Evolutionary conservation across 2,329 filamentous ascomycete species (phyloP).

Genomic region (Fonsecaea monophora): DNA sequence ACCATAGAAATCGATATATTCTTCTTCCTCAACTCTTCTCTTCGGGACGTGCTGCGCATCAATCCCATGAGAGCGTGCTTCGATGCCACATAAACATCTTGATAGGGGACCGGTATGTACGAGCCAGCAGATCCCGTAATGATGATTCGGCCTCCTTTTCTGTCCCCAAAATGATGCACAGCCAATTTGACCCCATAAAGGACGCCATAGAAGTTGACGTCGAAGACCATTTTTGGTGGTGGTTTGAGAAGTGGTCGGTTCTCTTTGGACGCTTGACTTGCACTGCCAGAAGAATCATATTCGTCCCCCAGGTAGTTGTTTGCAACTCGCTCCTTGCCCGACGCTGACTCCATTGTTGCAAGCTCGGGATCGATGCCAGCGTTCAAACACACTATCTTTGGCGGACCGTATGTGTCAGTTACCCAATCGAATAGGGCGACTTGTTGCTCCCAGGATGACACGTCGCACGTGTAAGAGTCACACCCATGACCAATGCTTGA

Average conservation of each 20-base stretch:
- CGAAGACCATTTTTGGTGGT: constrained; percentile 10
- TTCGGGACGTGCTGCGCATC: constrained; percentile 13
- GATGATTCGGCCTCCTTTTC: constrained; percentile 9
- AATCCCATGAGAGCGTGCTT: constrained; percentile 16
- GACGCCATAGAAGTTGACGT: constrained; percentile 20
- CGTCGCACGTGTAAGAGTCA: constrained; percentile 11
- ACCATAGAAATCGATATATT: constrained; percentile 12
- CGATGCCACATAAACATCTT: constrained; percentile 14
- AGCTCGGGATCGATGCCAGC: constrained; percentile 19
- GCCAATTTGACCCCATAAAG: constrained; percentile 19
- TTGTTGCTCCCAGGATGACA: constrained; percentile 17
- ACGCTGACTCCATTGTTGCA: neutral
- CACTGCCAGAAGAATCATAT: neutral
- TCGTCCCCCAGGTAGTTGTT: constrained; percentile 13
- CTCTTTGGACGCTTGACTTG: neutral
- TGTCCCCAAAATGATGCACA: constrained; percentile 4
- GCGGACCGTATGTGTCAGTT: neutral
- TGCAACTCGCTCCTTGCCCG: constrained; percentile 8
- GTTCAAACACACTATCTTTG: constrained; percentile 18
- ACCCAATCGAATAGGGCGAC: constrained; percentile 13
- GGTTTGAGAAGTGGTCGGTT: neutral
- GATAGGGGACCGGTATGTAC: constrained; percentile 4
- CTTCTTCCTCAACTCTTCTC: constrained; percentile 9
- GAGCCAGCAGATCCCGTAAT: constrained; percentile 17
- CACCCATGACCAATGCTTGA: constrained; percentile 8